phyloP scores from a whole-genome alignment of 208 protist genomes.

The Trichomonas vaginalis region DNA sequence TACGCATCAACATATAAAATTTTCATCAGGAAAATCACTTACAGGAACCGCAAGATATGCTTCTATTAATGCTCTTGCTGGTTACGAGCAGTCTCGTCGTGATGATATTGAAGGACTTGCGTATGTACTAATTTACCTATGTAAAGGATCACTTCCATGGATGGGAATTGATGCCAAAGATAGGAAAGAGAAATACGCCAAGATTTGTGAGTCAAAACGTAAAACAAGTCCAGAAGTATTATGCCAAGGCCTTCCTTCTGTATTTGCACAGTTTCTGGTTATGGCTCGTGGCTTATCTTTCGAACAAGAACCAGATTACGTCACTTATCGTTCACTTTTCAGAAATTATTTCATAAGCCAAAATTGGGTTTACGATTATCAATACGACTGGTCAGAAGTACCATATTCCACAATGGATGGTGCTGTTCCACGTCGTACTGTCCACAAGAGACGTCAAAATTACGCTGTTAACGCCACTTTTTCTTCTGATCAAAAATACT shows the following conservation, averaged over 20 bases:
- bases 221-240: conserved; percentile 70
- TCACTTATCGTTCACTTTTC: conserved; percentile 74
- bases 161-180: conserved; percentile 51
- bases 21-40: conserved; percentile 91
- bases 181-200: conserved; percentile 92
- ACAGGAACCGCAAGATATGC: conserved; percentile 98
- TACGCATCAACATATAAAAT: conserved; percentile 93
- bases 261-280: conserved; percentile 87
- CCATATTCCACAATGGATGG: background rate
- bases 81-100: conserved; percentile 68
- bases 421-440: background rate
- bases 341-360: conserved; percentile 78
- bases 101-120: conserved; percentile 70
- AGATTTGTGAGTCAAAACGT: conserved; percentile 84
- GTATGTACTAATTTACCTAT: conserved; percentile 95
- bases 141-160: conserved; percentile 65
- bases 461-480: background rate
- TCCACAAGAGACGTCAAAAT: background rate
- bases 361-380: conserved; percentile 83
- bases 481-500: background rate
- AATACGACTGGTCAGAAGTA: conserved; percentile 76
- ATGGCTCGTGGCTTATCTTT: conserved; percentile 81
- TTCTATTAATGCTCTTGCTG: conserved; percentile 94
- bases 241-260: conserved; percentile 57
- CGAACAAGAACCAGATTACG: conserved; percentile 96